Evolutionary conservation across 2,329 filamentous ascomycete genomes (phyloP), one percentile per base, ranked within the genome.

Genomic region (Botrytis hyacinthi): DNA sequence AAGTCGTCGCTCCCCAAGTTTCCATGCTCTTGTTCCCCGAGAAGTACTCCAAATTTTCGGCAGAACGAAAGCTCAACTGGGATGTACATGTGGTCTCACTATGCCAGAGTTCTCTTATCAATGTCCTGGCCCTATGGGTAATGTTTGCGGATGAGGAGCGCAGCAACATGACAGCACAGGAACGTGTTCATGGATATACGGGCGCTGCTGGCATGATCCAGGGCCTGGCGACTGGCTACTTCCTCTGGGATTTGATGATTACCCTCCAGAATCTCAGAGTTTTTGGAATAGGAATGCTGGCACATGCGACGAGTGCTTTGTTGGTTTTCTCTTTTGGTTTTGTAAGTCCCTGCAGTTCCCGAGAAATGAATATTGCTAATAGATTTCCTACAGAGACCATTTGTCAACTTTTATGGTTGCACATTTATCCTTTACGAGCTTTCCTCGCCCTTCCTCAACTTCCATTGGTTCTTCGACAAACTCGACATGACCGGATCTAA

Each of bases 381-480:
- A 18, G 6, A 32, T 70, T 46, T 4, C 46, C 51, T 51, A 32
- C 80, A 96, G 93, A 87, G 92, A 74, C 93, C 93, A 2, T 95
- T 95, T 79, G 87, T 95, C 76, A 95, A 95, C 84, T 95, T 91
- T 84, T 97, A 96, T 82, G 92, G 88, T 73, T 87, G 88, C 73
- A 89, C 89, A 74, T 97, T 97, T 82, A 93, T 97, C 79, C 90
- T 96, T 74, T 97, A 94, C 88, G 93, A 97, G 82, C 88, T 97
- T 57, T 95, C 92, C 40, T 92, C 91, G 7, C 93, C 93, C 12
- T 95, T 96, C 82, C 87, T 96, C 73, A 97, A 97, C 81, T 88
- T 95, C 80, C 93, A 97, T 85, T 97, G 93, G 93, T 96, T 96
- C 85, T 93, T 92, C 83, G 93, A 97, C 83, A 97, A 97, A 84